These are phyloP conservation scores for Saccharomyces cerevisiae DNA, from an alignment of 805 yeast species.

Conservation along the genomic window DNA sequence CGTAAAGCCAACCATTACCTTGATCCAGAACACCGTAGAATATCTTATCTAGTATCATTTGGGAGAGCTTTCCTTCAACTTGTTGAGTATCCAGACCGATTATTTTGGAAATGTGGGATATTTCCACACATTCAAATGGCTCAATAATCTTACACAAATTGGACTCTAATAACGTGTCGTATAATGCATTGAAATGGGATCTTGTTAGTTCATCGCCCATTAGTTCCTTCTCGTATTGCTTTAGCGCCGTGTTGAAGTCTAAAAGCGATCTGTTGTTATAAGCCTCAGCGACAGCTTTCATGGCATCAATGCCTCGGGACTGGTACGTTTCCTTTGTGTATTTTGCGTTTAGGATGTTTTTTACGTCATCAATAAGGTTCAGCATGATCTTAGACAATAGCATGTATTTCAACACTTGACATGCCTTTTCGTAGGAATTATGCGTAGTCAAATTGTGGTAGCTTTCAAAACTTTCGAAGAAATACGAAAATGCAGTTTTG, in stretches of 20 bases:
- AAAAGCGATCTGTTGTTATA: constrained; percentile 82
- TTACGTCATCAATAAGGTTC: constrained; percentile 77
- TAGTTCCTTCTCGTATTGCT: constrained; percentile 62
- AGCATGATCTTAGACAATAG: constrained; percentile 88
- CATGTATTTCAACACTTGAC: constrained; percentile 85
- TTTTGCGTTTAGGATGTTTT: constrained; percentile 67
- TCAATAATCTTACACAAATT: constrained; percentile 90
- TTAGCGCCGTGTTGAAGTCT: constrained; percentile 81
- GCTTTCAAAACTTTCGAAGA: constrained; percentile 90
- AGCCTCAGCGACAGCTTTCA: constrained; percentile 88
- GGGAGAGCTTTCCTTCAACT: constrained; percentile 89
- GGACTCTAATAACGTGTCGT: constrained; percentile 87
- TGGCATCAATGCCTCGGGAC: constrained; percentile 85
- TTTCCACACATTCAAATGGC: constrained; percentile 93
- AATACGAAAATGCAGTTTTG: constrained; percentile 91
- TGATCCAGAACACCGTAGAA: constrained; percentile 95
- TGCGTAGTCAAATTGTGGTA: constrained; percentile 45
- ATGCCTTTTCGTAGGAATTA: constrained; percentile 55
- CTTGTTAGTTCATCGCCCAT: constrained; percentile 82
- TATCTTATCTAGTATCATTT: constrained; percentile 93
- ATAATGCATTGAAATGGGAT: constrained; percentile 84
- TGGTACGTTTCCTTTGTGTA: constrained; percentile 57
- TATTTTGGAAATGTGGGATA: constrained; percentile 75
- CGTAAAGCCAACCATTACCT: constrained; percentile 94
- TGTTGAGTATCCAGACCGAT: constrained; percentile 82